Percentiles rank a stretch among this genome's conserved stretches.
These are phyloP conservation scores for Bremia lactucae DNA, from an alignment of 352 stramenopile species.

Conservation along the genomic window DNA sequence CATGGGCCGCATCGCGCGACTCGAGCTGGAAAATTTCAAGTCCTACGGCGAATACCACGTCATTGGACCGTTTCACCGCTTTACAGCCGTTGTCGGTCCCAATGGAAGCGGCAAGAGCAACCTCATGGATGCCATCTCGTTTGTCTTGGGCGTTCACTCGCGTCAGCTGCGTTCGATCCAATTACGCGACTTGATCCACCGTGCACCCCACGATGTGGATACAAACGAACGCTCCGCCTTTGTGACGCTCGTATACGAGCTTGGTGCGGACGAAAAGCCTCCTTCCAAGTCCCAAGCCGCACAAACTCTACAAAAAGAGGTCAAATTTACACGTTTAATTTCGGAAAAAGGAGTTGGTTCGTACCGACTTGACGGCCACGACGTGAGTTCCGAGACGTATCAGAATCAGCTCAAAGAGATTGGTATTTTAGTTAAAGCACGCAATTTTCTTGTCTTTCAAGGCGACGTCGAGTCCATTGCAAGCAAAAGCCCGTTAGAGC, in stretches of 20 bases:
- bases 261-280: constrained; percentile 48
- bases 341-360: constrained; percentile 80
- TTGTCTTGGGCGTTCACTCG: constrained; percentile 95
- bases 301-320: constrained; percentile 24
- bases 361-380: constrained; percentile 71
- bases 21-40: constrained; percentile 99
- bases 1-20: constrained; percentile 83
- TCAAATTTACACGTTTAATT: constrained; percentile 91
- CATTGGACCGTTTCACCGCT: constrained; percentile 96
- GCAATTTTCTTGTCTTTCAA: constrained; percentile 99
- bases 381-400: constrained; percentile 89
- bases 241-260: constrained; percentile 93
- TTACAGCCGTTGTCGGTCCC: constrained; percentile 96
- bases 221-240: constrained; percentile 44
- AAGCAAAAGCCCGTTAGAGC: constrained; percentile 90
- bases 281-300: constrained; percentile 19
- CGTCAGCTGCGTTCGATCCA: constrained; percentile 92
- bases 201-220: constrained; percentile 32
- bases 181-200: constrained; percentile 95
- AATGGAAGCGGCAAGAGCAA: constrained; percentile 94
- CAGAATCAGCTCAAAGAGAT: constrained; percentile 90
- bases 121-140: constrained; percentile 95
- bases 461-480: constrained; percentile 98
- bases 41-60: constrained; percentile 90
- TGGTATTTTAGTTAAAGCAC: constrained; percentile 95